Base-by-base conservation (phyloP, 2,329 filamentous ascomycete species). In the Diplodia sapinea region DNA sequence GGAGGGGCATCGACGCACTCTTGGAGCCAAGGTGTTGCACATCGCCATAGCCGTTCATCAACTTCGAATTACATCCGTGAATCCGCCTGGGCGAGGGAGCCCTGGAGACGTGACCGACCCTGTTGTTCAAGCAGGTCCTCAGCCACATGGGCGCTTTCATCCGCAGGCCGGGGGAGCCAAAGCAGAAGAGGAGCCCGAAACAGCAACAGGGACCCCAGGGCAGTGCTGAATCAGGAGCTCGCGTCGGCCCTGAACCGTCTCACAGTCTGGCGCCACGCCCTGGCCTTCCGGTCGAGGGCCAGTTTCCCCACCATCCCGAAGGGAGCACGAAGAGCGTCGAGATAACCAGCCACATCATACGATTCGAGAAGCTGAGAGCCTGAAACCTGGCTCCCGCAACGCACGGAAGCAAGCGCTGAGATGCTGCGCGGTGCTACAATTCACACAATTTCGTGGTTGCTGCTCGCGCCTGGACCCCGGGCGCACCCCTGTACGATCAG, bases 401-500 rank as follows among this genome's bases (percentile, higher is more conserved):
- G 29, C 38, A 61, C 38, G 17, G 17, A 36, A 47, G 17, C 23
- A n/a, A 26, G 29, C 13, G 29, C 36, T 36, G 54, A 56, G 47
- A 63, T 47, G 26, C 43, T 23, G n/a, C 29, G 59, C 59, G 40
- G 59, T 62, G 59, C 29, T 62, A 59, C 55, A 23, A 49, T 1
- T 8, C 31, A 61, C 31, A 49, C 38, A 63, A 63, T 63, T 63
- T 63, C 43, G 59, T 51, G 17, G 59, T 63, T 51, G 57, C 26
- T 62, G 47, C 43, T 63, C n/a, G 59, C 43, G 43, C 59, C 47
- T 38, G 47, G 59, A 49, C 26, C 29, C 59, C 31, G 59, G 59
- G 47, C 59, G 59, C 59, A 63, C 43, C 59, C 59, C 59, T 63
- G 59, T 38, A 33, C 59, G 59, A 63, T 63, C 59, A 63, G 59